These are phyloP conservation scores for Pythium chondricola DNA, from an alignment of 352 stramenopile genomes.

Conservation along the genomic window DNA sequence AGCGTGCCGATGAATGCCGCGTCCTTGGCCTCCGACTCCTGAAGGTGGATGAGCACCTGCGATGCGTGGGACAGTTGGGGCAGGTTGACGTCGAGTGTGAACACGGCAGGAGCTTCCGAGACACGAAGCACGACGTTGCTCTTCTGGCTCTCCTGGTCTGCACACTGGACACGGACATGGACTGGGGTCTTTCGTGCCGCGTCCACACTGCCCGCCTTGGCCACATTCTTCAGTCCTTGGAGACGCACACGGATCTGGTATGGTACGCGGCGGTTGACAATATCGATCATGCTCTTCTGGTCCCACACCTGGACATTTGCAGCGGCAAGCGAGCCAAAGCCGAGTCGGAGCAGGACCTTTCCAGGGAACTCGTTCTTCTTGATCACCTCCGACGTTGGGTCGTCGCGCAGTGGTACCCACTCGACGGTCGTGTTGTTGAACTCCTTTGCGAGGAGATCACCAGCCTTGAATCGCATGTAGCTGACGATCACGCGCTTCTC, in stretches of 20 bases:
- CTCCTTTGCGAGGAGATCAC: constrained; percentile 38
- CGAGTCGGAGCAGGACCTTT: constrained; percentile 58
- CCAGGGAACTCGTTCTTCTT: constrained; percentile 56
- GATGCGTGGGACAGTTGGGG: constrained; percentile 42
- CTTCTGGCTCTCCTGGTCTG: constrained; percentile 38
- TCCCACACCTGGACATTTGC: constrained; percentile 47
- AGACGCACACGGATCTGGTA: constrained; percentile 77
- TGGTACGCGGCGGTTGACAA: constrained; percentile 48
- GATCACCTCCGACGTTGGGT: constrained; percentile 51
- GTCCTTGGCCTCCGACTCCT: constrained; percentile 17
- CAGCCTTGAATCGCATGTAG: constrained; percentile 66
- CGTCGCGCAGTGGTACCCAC: constrained; percentile 62
- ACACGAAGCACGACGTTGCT: constrained; percentile 19
- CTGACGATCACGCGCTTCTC: constrained; percentile 55
- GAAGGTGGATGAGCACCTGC: constrained; percentile 56
- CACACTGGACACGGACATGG: constrained; percentile 58
- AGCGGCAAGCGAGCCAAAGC: constrained; percentile 52
- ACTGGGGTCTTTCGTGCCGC: constrained; percentile 33
- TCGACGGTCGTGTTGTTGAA: constrained; percentile 32
- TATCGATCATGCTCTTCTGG: constrained; percentile 45
- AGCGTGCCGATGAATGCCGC: constrained; percentile 37
- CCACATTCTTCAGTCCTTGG: constrained; percentile 31
- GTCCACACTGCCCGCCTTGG: constrained; percentile 15
- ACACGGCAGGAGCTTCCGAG: constrained; percentile 37
- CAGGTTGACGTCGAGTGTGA: constrained; percentile 70